Evolutionary conservation across 2,329 filamentous ascomycete species (phyloP).

Genomic region (Trichoderma cornu-damae): DNA sequence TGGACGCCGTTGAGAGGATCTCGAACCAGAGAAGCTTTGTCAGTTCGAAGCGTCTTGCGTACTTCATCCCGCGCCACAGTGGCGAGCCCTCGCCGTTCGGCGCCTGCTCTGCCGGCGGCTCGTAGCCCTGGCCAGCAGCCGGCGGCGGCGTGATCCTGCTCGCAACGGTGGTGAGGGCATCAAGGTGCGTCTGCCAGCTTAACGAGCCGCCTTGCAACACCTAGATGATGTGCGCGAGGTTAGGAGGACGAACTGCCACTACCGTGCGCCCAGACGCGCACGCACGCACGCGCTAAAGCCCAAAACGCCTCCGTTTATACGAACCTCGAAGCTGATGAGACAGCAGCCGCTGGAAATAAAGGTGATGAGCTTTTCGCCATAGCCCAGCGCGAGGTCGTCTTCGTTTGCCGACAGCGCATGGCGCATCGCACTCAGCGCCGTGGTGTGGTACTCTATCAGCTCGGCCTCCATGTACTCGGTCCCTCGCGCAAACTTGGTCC

Average conservation of each 20-base stretch:
- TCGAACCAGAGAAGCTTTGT: constrained; percentile 11
- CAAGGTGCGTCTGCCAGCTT: constrained; percentile 14
- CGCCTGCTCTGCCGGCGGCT: neutral
- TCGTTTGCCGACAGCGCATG: constrained; percentile 2
- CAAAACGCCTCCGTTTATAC: neutral
- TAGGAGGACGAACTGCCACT: neutral
- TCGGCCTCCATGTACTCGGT: constrained; percentile 14
- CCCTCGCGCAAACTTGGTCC: constrained; percentile 10
- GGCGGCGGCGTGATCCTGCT: neutral
- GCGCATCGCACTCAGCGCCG: constrained; percentile 11
- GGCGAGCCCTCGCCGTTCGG: neutral
- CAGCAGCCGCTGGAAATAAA: constrained; percentile 13
- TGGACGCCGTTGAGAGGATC: constrained; percentile 6
- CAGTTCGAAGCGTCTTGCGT: constrained; percentile 9
- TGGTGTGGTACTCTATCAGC: constrained; percentile 12
- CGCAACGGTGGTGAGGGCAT: constrained; percentile 6
- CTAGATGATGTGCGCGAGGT: constrained; percentile 1
- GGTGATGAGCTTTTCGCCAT: neutral
- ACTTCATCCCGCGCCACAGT: neutral
- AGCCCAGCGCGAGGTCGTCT: neutral
- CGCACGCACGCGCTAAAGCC: neutral
- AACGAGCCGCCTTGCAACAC: constrained; percentile 4
- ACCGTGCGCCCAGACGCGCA: too few species aligned
- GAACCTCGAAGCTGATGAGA: constrained; percentile 16
- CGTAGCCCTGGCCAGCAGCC: neutral